Conservation (phyloP, 768 basidiomycete genomes). For the Trametopsis cervina region DNA sequence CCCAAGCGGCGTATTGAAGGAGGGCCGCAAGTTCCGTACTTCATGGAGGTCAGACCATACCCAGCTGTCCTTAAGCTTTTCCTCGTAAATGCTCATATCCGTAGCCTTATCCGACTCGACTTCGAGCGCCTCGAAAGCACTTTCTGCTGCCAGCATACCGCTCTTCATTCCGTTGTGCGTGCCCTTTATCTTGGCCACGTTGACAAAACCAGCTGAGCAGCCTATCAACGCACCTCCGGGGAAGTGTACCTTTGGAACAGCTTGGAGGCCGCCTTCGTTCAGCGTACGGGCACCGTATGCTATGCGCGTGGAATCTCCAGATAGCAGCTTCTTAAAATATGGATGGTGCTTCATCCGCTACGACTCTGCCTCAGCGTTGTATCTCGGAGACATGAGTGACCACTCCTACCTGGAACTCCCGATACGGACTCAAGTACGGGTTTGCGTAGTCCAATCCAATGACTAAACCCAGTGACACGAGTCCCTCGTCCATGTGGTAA, state of each 20-base stretch:
- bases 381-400: not conserved
- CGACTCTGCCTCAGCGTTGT: constrained; percentile 2
- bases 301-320: constrained; percentile 64
- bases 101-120: constrained; percentile 23
- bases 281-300: constrained; percentile 88
- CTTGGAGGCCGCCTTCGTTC: constrained; percentile 93
- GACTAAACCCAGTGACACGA: constrained; percentile 87
- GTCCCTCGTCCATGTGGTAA: constrained; percentile 91
- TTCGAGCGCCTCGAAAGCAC: constrained; percentile 45
- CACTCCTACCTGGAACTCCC: constrained; percentile 73
- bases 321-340: constrained; percentile 76
- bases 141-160: constrained; percentile 94
- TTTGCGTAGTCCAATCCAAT: constrained; percentile 93
- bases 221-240: constrained; percentile 95
- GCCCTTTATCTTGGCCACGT: constrained; percentile 96
- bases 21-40: constrained; percentile 87
- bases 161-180: constrained; percentile 99
- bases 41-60: constrained; percentile 81
- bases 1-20: constrained; percentile 76
- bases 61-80: constrained; percentile 69
- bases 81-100: constrained; percentile 72
- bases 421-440: constrained; percentile 87
- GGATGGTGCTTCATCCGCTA: constrained; percentile 96
- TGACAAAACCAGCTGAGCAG: constrained; percentile 93
- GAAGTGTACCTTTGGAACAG: constrained; percentile 78